Evolutionary conservation across 2,329 filamentous ascomycete species (phyloP), one percentile per base, ranked within the genome.

Genomic region (Neofusicoccum ribis): DNA sequence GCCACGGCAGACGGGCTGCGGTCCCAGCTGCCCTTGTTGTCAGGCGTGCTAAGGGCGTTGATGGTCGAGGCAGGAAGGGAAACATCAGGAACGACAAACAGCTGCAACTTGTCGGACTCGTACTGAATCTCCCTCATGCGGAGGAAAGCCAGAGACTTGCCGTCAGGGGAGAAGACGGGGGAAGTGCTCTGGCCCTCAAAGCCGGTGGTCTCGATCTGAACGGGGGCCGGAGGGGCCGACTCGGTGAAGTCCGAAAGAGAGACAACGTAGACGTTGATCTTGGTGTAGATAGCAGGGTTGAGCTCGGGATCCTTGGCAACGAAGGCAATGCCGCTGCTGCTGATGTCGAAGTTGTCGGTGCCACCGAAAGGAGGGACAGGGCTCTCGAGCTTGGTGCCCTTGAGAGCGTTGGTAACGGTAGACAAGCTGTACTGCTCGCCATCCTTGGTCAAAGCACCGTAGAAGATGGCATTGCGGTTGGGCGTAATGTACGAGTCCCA

Each of bases 301-400:
- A 92, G 77, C 11, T 86, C 80, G 0, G 90, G 90, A 70, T 93
- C 91, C 70, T 91, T 92, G 8, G 91, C 85, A 9, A 92, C 86
- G 71, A 93, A 93, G 6, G 88, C 86, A 61, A 94, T 83, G 0
- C 89, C 90, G 50, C 81, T 77, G 36, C 79, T 77, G 66, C 87
- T 84, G 66, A 94, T 85, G 72, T 96, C 92, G 71, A 93, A 97
- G 76, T 96, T 89, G n/a, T 87, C 86, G 0, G 87, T 80, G 20
- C 90, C 91, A 3, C 93, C 93, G 71, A 96, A 96, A 0, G 91
- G 89, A 56, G 85, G 88, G 17, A 93, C 87, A 0, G 91, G 93
- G 58, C 81, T 89, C 71, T 87, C 88, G 34, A 90, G 82, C 17
- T 76, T 74, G 49, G 75, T 87, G 15, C 82, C 85, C 12, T 83